Conservation (phyloP, 345 rosid genomes). For the Microcos paniculata region DNA sequence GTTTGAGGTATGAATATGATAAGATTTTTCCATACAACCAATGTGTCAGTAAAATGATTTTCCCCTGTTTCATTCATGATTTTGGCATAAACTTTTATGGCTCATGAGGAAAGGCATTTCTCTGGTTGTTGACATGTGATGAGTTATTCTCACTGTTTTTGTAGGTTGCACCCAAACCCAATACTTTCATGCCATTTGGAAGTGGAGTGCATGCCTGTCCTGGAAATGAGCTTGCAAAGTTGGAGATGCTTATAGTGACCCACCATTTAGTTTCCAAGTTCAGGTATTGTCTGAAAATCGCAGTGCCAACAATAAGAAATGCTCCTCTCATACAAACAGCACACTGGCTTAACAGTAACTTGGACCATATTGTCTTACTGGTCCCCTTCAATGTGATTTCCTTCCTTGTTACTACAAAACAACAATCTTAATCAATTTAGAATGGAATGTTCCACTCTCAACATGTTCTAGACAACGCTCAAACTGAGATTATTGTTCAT, state of each 20-base stretch:
- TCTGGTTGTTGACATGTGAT: neutral
- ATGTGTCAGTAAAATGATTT: neutral
- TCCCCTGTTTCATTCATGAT: neutral
- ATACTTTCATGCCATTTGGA: constrained; percentile 79
- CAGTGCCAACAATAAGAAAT: neutral
- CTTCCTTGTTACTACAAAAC: neutral
- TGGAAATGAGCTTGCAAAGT: constrained; percentile 79
- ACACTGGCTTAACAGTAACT: constrained; percentile 1
- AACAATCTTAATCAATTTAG: neutral
- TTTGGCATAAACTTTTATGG: neutral
- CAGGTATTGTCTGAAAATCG: constrained; percentile 41
- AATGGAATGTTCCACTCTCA: neutral
- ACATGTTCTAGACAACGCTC: neutral
- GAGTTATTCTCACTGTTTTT: neutral
- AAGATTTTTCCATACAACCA: neutral
- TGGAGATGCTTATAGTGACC: constrained; percentile 64
- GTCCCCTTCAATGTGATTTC: constrained; percentile 9
- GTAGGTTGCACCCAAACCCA: constrained; percentile 59
- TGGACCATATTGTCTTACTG: neutral
- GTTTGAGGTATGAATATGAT: constrained; percentile 55
- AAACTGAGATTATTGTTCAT: constrained; percentile 6
- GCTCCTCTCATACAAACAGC: neutral
- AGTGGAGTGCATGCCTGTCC: constrained; percentile 75
- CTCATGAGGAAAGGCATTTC: neutral
- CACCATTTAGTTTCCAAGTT: constrained; percentile 65